A percentile compares a stretch with the other conserved stretches of the same genome.
Evolutionary conservation across 2,329 filamentous ascomycete genomes (phyloP).

Genomic region (Chaetomiaceae sp.): DNA sequence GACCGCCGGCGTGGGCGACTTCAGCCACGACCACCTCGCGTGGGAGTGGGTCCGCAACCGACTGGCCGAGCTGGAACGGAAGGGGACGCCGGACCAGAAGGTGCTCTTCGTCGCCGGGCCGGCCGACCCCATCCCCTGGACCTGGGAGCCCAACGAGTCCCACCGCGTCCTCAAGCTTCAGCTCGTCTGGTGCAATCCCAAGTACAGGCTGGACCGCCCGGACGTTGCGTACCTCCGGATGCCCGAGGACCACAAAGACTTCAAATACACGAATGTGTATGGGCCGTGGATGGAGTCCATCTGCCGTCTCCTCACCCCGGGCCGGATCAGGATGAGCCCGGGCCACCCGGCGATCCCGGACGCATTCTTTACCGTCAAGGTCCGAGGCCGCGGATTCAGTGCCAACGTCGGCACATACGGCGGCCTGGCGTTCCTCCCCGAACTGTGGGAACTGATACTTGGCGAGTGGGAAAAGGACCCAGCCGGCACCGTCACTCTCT

Average conservation of each 20-base stretch:
- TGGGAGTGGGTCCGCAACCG: constrained; percentile 11
- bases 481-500: background rate
- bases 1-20: constrained; percentile 19
- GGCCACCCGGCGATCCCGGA: constrained; percentile 22
- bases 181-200: constrained; percentile 16
- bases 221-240: constrained; percentile 27
- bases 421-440: constrained; percentile 16
- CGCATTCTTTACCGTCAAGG: constrained; percentile 18
- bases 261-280: constrained; percentile 16
- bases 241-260: constrained; percentile 9
- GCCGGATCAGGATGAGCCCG: constrained; percentile 17
- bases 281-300: constrained; percentile 16
- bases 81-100: background rate
- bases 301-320: constrained; percentile 21
- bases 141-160: constrained; percentile 11
- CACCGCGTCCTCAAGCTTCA: constrained; percentile 15
- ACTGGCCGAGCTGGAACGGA: background rate
- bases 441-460: constrained; percentile 13
- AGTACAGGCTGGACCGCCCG: constrained; percentile 14
- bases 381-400: background rate
- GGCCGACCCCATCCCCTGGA: constrained; percentile 17
- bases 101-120: constrained; percentile 20
- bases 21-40: constrained; percentile 13
- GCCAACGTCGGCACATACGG: constrained; percentile 15
- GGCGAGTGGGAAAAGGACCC: background rate